Percentiles rank a stretch among this genome's conserved stretches.
These are phyloP conservation scores for Suillus cothurnatus DNA, from an alignment of 768 basidiomycete species.

Conservation along the genomic window DNA sequence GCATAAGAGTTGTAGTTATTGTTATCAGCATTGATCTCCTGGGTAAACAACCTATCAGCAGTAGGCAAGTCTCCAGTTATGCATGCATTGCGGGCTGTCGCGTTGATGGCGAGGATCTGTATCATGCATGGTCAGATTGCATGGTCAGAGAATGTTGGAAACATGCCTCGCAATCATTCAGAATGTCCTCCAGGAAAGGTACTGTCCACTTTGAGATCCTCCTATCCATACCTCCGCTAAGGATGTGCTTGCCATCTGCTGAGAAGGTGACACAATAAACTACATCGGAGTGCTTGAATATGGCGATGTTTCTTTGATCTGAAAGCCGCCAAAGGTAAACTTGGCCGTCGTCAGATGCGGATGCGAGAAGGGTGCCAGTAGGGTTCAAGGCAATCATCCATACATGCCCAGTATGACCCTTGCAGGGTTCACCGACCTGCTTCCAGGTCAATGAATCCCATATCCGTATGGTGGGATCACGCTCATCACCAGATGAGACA, in stretches of 20 bases:
- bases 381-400: not conserved
- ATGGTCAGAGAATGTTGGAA: not conserved
- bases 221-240: not conserved
- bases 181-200: not conserved
- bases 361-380: not conserved
- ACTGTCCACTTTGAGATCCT: not conserved
- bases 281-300: not conserved
- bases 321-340: not conserved
- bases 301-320: not conserved
- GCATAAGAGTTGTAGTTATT: not conserved
- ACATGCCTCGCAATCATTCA: not conserved
- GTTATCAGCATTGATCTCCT: not conserved
- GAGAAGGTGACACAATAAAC: not conserved
- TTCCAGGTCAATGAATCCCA: not conserved
- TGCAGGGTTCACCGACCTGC: not conserved
- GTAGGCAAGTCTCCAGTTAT: not conserved
- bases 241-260: not conserved
- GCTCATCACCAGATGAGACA: accelerated
- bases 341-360: not conserved
- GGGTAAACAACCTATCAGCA: not conserved
- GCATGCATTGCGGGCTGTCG: not conserved
- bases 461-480: not conserved
- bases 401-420: not conserved
- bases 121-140: not conserved
- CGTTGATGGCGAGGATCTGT: not conserved